These are phyloP conservation scores for Podaxis carcinomalis DNA, from an alignment of 768 basidiomycete species.

Conservation along the genomic window DNA sequence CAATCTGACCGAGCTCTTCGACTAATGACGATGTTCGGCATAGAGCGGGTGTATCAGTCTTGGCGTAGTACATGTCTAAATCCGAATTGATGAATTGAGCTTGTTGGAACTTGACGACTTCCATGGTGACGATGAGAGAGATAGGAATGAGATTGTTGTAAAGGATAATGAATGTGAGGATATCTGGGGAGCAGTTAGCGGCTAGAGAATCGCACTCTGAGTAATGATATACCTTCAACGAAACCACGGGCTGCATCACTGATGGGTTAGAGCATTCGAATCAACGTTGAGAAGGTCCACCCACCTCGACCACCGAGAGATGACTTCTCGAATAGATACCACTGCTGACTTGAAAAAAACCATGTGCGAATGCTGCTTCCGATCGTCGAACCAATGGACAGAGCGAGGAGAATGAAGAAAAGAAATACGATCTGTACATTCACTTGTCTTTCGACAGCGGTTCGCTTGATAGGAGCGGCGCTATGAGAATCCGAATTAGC, in stretches of 20 bases:
- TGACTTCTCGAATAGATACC: slow-evolving; percentile 77
- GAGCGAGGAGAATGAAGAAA: slow-evolving; percentile 79
- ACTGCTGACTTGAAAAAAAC: slow-evolving; percentile 83
- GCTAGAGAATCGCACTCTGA: slow-evolving; percentile 1
- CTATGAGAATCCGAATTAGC: slow-evolving; percentile 31
- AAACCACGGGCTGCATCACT: slow-evolving; percentile 61
- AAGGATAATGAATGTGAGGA: slow-evolving; percentile 96
- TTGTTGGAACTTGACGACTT: slow-evolving; percentile 98
- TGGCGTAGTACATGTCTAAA: slow-evolving; percentile 96
- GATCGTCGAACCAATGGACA: slow-evolving; percentile 89
- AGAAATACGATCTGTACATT: slow-evolving; percentile 95
- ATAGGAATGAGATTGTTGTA: slow-evolving; percentile 99
- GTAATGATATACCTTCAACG: slow-evolving; percentile 59
- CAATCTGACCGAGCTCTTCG: slow-evolving; percentile 97
- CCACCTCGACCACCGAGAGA: slow-evolving; percentile 62
- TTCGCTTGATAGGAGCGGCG: slow-evolving; percentile 94
- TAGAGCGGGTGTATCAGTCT: slow-evolving; percentile 92
- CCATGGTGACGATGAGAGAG: slow-evolving; percentile 98
- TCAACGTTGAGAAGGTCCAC: slow-evolving; percentile 17
- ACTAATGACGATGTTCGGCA: slow-evolving; percentile 98
- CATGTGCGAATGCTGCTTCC: slow-evolving; percentile 90
- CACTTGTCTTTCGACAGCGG: slow-evolving; percentile 93
- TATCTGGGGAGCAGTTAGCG: slow-evolving; percentile 50
- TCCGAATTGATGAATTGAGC: slow-evolving; percentile 96
- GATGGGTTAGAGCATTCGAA: background rate